These are phyloP conservation scores for Dactylella cylindrospora DNA, from an alignment of 2,329 filamentous ascomycete genomes.

Conservation along the genomic window DNA sequence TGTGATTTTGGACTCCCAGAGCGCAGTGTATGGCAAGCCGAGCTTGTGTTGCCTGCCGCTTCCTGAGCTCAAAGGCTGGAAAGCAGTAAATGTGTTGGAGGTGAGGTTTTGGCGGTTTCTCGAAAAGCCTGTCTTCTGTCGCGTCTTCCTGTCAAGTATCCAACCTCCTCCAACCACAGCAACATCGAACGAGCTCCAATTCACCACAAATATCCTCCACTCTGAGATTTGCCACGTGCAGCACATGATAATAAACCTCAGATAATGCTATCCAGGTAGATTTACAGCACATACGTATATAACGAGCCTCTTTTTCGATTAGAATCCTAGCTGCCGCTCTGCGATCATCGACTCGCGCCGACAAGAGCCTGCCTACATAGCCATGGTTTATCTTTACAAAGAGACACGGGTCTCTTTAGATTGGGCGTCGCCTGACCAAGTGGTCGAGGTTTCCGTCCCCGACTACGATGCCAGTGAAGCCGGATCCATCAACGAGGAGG, in stretches of 20 bases:
- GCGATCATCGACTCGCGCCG: too few species aligned
- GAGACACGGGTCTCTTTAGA: slow-evolving; percentile 84
- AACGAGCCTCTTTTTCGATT: too few species aligned
- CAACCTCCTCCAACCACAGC: slow-evolving; percentile 22
- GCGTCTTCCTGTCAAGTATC: slow-evolving; percentile 38
- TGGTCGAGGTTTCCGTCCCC: slow-evolving; percentile 51
- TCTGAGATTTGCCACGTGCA: too few species aligned
- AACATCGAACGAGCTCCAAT: slow-evolving; percentile 8
- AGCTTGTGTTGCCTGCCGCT: too few species aligned
- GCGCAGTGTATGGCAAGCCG: too few species aligned
- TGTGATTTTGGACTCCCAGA: too few species aligned
- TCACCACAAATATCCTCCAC: neutral
- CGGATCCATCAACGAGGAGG: slow-evolving; percentile 51
- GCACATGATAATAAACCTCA: too few species aligned
- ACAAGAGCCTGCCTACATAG: slow-evolving; percentile 12
- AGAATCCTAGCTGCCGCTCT: too few species aligned
- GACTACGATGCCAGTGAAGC: slow-evolving; percentile 51
- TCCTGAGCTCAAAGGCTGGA: too few species aligned
- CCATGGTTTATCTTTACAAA: slow-evolving; percentile 64
- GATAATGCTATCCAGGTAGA: too few species aligned
- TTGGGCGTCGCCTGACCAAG: slow-evolving; percentile 55
- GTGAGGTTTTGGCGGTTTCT: slow-evolving; percentile 21
- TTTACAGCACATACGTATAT: too few species aligned
- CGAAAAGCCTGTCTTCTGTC: slow-evolving; percentile 45
- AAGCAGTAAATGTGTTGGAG: slow-evolving; percentile 29